Conservation (phyloP, 2,329 filamentous ascomycete genomes). For the Alternaria dauci region DNA sequence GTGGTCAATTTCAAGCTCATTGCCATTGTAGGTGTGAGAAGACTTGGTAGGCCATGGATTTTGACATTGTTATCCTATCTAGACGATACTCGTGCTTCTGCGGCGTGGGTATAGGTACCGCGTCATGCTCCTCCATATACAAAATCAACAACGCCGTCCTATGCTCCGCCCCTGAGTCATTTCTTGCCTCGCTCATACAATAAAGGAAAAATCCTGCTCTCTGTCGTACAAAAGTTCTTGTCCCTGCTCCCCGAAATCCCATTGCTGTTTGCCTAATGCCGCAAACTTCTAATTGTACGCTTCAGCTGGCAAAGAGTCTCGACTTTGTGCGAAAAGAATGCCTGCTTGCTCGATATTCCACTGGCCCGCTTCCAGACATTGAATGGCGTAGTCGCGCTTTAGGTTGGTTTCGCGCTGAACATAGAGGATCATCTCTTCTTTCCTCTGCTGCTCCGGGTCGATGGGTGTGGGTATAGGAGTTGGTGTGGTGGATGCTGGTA, state of each 20-base stretch:
- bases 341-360: slow-evolving; percentile 84
- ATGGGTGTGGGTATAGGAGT: slow-evolving; percentile 3
- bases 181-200: not conserved
- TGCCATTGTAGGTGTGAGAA: not conserved
- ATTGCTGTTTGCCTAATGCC: not conserved
- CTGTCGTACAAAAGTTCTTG: not conserved
- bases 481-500: slow-evolving; percentile 27
- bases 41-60: not conserved
- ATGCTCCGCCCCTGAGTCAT: not conserved
- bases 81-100: not conserved
- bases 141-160: slow-evolving; percentile 7
- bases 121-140: not conserved
- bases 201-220: not conserved
- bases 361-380: slow-evolving; percentile 79
- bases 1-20: not conserved
- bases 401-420: slow-evolving; percentile 81
- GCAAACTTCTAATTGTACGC: slow-evolving; percentile 47
- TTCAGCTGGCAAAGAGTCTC: slow-evolving; percentile 60
- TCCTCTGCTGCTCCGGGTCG: slow-evolving; percentile 50
- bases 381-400: slow-evolving; percentile 77
- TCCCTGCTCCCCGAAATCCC: not conserved
- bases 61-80: not conserved
- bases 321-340: slow-evolving; percentile 76
- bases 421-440: slow-evolving; percentile 74
- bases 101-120: slow-evolving; percentile 13